Conservation (phyloP, 257 asterid genomes). For the Sherardia arvensis region DNA sequence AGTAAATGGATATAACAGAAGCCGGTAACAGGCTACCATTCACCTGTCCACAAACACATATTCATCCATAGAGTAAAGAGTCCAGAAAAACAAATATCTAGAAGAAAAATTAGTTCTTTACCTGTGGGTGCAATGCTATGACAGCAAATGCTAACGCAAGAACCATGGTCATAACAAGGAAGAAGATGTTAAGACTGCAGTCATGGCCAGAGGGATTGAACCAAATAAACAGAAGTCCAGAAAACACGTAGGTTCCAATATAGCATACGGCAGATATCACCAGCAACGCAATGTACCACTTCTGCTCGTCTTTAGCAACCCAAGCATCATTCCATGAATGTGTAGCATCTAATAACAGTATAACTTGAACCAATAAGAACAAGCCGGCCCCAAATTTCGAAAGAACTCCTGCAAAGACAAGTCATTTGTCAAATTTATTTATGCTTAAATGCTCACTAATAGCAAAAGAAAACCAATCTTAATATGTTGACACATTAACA, state of each 20-base stretch:
- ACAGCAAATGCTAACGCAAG: constrained; percentile 69
- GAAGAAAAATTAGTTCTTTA: constrained; percentile 18
- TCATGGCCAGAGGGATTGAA: constrained; percentile 93
- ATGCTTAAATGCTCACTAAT: not conserved
- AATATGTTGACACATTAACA: not conserved
- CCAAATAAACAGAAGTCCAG: constrained; percentile 90
- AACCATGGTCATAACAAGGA: constrained; percentile 83
- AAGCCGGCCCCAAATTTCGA: constrained; percentile 96
- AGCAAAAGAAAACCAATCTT: not conserved
- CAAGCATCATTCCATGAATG: constrained; percentile 97
- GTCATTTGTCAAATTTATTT: not conserved
- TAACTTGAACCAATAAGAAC: constrained; percentile 80
- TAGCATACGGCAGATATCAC: constrained; percentile 71
- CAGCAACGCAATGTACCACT: constrained; percentile 84
- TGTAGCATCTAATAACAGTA: constrained; percentile 75
- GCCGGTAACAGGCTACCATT: constrained; percentile 98
- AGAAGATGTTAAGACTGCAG: constrained; percentile 86
- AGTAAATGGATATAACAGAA: constrained; percentile 78
- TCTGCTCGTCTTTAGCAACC: constrained; percentile 94
- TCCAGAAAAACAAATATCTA: not conserved
- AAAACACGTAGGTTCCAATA: constrained; percentile 52
- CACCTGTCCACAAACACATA: constrained; percentile 41
- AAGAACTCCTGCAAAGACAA: constrained; percentile 48
- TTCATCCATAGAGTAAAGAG: not conserved
- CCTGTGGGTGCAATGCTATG: constrained; percentile 81